Conservation (phyloP, 2,329 filamentous ascomycete genomes). For the Hypomyces perniciosus region DNA sequence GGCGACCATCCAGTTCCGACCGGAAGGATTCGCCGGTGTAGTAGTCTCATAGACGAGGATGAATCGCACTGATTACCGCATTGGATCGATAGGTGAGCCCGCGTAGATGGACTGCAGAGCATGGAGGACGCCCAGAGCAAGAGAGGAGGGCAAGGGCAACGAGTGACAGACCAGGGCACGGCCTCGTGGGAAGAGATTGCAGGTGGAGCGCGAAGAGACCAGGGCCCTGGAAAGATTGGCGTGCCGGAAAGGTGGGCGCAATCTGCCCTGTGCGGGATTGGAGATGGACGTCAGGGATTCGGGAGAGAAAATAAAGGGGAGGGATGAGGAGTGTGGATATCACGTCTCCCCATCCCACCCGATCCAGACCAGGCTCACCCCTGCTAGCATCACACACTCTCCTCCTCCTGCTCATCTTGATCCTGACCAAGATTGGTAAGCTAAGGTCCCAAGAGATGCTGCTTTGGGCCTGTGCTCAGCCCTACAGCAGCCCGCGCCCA, state of each 20-base stretch:
- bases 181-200: slow-evolving; percentile 14
- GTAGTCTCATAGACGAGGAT: not conserved
- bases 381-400: not conserved
- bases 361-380: not conserved
- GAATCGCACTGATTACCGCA: slow-evolving; percentile 14
- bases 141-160: not conserved
- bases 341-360: not conserved
- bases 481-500: slow-evolving; percentile 3
- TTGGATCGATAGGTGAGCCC: slow-evolving; percentile 10
- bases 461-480: slow-evolving; percentile 8
- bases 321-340: slow-evolving; percentile 5
- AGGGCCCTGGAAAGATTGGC: slow-evolving; percentile 13
- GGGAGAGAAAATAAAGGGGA: slow-evolving; percentile 1
- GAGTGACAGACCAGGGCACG: slow-evolving; percentile 10
- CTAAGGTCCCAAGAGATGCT: slow-evolving; percentile 1
- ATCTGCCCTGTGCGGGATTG: slow-evolving; percentile 4
- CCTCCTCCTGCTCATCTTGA: not conserved
- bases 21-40: not conserved
- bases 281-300: slow-evolving; percentile 12
- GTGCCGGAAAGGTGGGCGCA: slow-evolving; percentile 12
- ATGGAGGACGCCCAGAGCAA: not conserved
- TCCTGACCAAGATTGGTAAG: slow-evolving; percentile 1
- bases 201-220: slow-evolving; percentile 10
- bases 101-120: not conserved
- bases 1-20: not conserved